These are phyloP conservation scores for Wickerhamomyces sp. DNA, from an alignment of 1,139 yeast species.

Conservation along the genomic window DNA sequence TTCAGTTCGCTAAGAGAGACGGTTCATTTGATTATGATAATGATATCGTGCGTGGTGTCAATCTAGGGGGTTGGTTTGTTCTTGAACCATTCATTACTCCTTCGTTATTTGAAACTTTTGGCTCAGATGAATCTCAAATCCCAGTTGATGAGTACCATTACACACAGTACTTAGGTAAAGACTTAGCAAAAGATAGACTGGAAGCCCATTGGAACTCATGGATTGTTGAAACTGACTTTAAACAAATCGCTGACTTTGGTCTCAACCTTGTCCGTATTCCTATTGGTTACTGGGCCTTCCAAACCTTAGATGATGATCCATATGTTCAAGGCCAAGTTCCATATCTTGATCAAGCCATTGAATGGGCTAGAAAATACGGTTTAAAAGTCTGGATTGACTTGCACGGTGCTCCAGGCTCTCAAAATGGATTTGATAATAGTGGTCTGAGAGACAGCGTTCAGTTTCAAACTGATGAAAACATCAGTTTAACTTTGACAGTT, in stretches of 20 bases:
- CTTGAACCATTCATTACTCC: constrained; percentile 87
- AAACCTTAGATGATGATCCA: constrained; percentile 62
- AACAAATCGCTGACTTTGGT: constrained; percentile 57
- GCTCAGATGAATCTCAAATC: constrained; percentile 25
- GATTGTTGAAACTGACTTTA: constrained; percentile 72
- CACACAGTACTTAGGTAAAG: constrained; percentile 58
- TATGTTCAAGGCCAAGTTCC: constrained; percentile 80
- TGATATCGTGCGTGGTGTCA: constrained; percentile 64
- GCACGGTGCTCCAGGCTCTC: constrained; percentile 98
- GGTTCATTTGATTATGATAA: constrained; percentile 18
- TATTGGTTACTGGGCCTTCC: constrained; percentile 95
- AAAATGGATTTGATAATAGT: constrained; percentile 94
- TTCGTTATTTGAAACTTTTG: constrained; percentile 58
- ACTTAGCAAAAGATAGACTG: constrained; percentile 48
- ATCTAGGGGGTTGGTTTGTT: constrained; percentile 91
- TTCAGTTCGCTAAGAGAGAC: constrained; percentile 17
- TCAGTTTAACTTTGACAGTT: constrained; percentile 48
- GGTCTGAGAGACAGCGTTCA: constrained; percentile 67
- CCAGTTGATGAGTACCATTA: constrained; percentile 89
- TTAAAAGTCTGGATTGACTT: constrained; percentile 86
- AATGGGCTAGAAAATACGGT: constrained; percentile 62
- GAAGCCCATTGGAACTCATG: constrained; percentile 75
- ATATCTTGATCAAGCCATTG: constrained; percentile 70
- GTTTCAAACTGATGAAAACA: constrained; percentile 52
- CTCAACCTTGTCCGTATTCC: constrained; percentile 88